Conservation (phyloP, 164 flowering plant species). For the Aristolochia californica region DNA sequence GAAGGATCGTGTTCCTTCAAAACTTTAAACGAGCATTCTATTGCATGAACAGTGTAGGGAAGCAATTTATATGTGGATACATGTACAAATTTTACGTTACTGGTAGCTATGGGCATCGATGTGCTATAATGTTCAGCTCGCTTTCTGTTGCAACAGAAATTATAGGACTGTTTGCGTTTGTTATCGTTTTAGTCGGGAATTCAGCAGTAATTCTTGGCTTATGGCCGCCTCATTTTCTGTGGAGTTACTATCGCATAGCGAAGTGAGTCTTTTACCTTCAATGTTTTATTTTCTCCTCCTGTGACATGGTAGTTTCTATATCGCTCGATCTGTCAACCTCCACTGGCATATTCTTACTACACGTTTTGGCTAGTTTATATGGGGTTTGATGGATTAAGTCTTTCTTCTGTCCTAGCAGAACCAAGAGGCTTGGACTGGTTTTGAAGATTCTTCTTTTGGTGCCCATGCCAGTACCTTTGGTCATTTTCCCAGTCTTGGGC, state of each 20-base stretch:
- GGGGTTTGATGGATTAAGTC: neutral
- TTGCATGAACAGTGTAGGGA: neutral
- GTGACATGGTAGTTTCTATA: too few relatives aligned
- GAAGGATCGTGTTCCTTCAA: too few relatives aligned
- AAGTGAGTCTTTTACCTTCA: slow-evolving; percentile 33
- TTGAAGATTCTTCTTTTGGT: slow-evolving; percentile 46
- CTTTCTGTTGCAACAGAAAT: slow-evolving; percentile 35
- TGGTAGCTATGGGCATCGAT: neutral
- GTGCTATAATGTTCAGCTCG: too few relatives aligned
- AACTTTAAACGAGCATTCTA: too few relatives aligned
- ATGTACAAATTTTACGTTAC: neutral
- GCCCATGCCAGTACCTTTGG: slow-evolving; percentile 51
- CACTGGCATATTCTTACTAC: neutral
- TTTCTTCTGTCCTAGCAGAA: slow-evolving; percentile 28
- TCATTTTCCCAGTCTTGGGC: slow-evolving; percentile 65
- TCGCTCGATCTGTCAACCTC: too few relatives aligned
- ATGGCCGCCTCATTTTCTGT: slow-evolving; percentile 74
- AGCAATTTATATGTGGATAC: neutral
- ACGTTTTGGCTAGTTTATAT: neutral
- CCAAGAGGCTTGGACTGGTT: slow-evolving; percentile 57
- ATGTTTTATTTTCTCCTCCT: neutral
- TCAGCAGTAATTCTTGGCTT: slow-evolving; percentile 68
- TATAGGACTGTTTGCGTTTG: slow-evolving; percentile 35
- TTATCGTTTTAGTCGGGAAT: slow-evolving; percentile 46
- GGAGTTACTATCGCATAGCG: slow-evolving; percentile 69